Base-by-base conservation (phyloP, 1,284 basidiomycete species). In the Neolentinus lepideus region DNA sequence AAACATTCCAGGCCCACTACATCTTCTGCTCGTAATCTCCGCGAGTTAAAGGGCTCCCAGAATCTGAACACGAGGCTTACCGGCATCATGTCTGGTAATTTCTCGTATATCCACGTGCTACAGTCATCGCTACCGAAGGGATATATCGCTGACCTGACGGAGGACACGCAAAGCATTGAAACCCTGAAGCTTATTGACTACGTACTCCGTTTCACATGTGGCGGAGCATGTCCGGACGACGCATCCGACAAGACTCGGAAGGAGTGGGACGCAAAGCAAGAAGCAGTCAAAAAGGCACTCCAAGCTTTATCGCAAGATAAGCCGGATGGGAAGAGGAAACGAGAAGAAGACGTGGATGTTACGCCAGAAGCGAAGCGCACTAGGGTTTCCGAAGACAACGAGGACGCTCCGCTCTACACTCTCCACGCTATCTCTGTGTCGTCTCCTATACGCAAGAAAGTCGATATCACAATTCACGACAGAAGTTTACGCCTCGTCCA, bases 401-500 rank as follows among this genome's bases (percentile, higher is more conserved):
- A 75, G 52, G 76, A 78, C 36, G 62, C 62, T 0, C 74, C 80
- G 0, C 59, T 78, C 3, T 83, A 76, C 68, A 79, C 80, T 2
- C 69, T 88, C 3, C 79, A 83, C 35, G 68, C 78, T 25, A 67
- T 88, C 51, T 86, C 85, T 22, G 71, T 77, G 11, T 80, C 81
- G 10, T 79, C 85, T 0, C 85, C 86, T n/a, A 65, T 88, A 43
- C 80, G 86, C 52, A 87, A 85, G 69, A 87, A 86, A 60, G 76
- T 84, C 22, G 78, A 87, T 62, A 75, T 88, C 59, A 77, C 76
- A 14, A 68, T 86, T 43, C 75, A 79, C 60, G 61, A 67, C 14
- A 67, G 70, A 19, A 71, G 76, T 3, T 71, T 88, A 50, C 73
- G 70, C 2, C 76, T 88, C 59, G 67, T 70, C 14, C 72, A 83